These are phyloP conservation scores for Phenoliferia sp. DNA, from an alignment of 1,284 basidiomycete species.

Conservation along the genomic window DNA sequence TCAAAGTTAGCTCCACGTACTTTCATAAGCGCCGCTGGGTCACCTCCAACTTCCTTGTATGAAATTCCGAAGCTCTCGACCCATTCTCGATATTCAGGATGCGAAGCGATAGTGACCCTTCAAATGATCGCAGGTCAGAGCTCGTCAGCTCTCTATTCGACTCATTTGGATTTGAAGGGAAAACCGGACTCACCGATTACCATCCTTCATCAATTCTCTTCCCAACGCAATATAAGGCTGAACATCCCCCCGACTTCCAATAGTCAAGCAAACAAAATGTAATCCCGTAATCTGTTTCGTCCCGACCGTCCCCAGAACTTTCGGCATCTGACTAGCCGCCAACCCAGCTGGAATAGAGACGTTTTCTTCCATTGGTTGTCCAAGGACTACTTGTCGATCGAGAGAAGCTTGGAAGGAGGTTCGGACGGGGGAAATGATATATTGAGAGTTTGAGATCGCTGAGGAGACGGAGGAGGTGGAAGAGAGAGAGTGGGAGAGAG, in stretches of 20 bases:
- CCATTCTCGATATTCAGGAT: constrained; percentile 91
- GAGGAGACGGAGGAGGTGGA: background rate
- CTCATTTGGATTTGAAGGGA: background rate
- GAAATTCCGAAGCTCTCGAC: constrained; percentile 84
- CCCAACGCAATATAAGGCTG: constrained; percentile 73
- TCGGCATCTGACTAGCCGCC: background rate
- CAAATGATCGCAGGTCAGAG: constrained; percentile 4
- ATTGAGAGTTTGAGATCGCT: background rate
- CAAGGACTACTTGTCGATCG: background rate
- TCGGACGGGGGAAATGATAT: constrained; percentile 3
- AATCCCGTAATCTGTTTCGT: constrained; percentile 1
- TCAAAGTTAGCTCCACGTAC: constrained; percentile 26
- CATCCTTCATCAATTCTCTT: constrained; percentile 82
- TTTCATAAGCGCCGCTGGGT: constrained; percentile 76
- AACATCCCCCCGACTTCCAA: constrained; percentile 38
- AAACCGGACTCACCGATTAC: constrained; percentile 49
- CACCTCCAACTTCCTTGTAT: constrained; percentile 86
- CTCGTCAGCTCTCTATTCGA: background rate
- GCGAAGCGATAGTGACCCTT: constrained; percentile 75
- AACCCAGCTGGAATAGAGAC: background rate
- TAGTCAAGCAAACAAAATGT: constrained; percentile 10
- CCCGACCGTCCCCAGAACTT: background rate
- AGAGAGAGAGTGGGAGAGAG: background rate
- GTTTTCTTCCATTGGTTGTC: background rate
- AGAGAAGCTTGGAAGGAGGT: background rate